Evolutionary conservation across 768 basidiomycete genomes (phyloP).

Genomic region (Pholiota conissans): DNA sequence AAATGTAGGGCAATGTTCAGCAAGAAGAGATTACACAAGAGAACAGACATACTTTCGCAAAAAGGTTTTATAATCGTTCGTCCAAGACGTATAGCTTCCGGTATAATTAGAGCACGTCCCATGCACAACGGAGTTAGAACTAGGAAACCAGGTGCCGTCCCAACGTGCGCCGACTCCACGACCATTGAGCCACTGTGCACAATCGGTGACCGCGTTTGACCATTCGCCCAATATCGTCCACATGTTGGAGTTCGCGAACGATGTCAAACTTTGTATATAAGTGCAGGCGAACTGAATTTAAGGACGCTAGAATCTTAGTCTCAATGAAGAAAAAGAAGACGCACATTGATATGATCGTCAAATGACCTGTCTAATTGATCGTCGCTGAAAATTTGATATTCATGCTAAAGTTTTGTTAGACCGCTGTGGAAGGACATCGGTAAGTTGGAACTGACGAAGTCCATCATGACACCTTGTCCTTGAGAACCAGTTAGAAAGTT

Average conservation of each 20-base stretch:
- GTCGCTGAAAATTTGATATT: conserved; percentile 74
- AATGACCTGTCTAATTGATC: conserved; percentile 52
- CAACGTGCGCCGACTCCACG: conserved; percentile 69
- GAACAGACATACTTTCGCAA: conserved; percentile 50
- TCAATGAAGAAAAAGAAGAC: conserved; percentile 11
- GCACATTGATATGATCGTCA: conserved; percentile 56
- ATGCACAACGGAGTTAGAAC: conserved; percentile 42
- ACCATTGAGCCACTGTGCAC: conserved; percentile 80
- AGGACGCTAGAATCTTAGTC: neutral
- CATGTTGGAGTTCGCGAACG: conserved; percentile 53
- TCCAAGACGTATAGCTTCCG: conserved; percentile 58
- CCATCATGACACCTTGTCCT: conserved; percentile 64
- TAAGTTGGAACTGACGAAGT: conserved; percentile 44
- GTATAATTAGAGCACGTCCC: conserved; percentile 67
- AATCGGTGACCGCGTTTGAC: conserved; percentile 74
- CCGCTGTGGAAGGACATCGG: neutral
- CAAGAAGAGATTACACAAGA: neutral
- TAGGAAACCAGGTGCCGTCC: conserved; percentile 54
- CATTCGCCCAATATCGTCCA: conserved; percentile 84
- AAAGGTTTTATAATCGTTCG: conserved; percentile 60
- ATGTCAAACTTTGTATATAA: conserved; percentile 41
- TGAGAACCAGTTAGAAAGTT: conserved; percentile 54
- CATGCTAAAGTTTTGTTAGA: conserved; percentile 43
- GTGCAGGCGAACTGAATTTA: conserved; percentile 51
- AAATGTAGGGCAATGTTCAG: neutral